A percentile compares a stretch with the other conserved stretches of the same genome.
These are phyloP conservation scores for Pichia sp. DNA, from an alignment of 1,139 yeast species.

Conservation along the genomic window DNA sequence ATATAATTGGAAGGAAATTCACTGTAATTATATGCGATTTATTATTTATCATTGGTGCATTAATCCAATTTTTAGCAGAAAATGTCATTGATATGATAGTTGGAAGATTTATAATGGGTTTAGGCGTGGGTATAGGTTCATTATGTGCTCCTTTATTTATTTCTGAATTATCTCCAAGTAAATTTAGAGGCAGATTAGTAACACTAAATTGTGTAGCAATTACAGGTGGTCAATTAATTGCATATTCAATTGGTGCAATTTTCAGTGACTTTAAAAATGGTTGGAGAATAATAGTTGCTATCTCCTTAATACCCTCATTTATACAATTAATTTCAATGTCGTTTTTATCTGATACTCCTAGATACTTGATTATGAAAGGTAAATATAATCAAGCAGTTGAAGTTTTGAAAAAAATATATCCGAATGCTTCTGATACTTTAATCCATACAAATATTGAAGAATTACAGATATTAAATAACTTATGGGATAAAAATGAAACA, in stretches of 20 bases:
- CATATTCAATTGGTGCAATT: conserved; percentile 50
- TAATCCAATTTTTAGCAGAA: conserved; percentile 40
- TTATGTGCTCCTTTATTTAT: conserved; percentile 52
- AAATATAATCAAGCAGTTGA: conserved; percentile 36
- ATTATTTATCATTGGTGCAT: conserved; percentile 45
- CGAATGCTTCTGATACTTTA: conserved; percentile 30
- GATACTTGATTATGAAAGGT: conserved; percentile 45
- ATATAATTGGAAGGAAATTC: conserved; percentile 41
- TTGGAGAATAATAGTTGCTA: conserved; percentile 50
- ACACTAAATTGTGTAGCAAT: conserved; percentile 51
- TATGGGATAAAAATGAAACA: conserved; percentile 17
- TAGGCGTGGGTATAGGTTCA: conserved; percentile 55
- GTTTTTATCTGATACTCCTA: conserved; percentile 55
- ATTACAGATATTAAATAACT: conserved; percentile 36
- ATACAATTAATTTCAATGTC: conserved; percentile 42
- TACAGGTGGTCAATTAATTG: conserved; percentile 55
- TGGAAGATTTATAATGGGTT: conserved; percentile 51
- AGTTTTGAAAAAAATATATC: conserved; percentile 40
- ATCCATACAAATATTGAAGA: conserved; percentile 42
- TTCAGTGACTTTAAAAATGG: conserved; percentile 40
- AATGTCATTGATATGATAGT: conserved; percentile 48
- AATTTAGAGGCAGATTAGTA: conserved; percentile 48
- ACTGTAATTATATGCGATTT: conserved; percentile 43
- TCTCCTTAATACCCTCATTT: conserved; percentile 49
- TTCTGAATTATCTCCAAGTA: conserved; percentile 50